A percentile compares a stretch with the other conserved stretches of the same genome.
These are phyloP conservation scores for Solanum tarijense DNA, from an alignment of 257 asterid genomes.

Conservation along the genomic window DNA sequence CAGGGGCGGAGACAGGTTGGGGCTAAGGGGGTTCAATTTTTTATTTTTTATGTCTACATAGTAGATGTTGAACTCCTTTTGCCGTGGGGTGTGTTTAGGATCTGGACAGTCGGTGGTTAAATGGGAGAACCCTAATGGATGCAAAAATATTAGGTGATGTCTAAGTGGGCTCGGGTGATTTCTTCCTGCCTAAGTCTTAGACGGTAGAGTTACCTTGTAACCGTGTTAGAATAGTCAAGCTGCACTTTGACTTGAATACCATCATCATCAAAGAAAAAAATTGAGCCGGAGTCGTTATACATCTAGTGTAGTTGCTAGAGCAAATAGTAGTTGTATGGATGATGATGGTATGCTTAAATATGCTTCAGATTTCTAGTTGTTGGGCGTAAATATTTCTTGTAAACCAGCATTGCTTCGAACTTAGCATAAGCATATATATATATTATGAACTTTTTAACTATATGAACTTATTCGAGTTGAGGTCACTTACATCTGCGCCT, in stretches of 20 bases:
- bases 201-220: background rate
- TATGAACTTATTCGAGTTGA: background rate
- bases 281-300: background rate
- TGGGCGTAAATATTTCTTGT: background rate
- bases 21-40: background rate
- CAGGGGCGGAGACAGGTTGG: background rate
- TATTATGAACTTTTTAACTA: background rate
- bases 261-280: background rate
- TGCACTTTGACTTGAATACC: background rate
- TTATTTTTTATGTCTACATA: background rate
- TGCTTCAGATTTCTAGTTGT: background rate
- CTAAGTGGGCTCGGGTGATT: background rate
- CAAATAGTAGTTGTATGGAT: background rate
- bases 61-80: background rate
- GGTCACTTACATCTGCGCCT: background rate
- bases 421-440: background rate
- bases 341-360: background rate
- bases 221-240: background rate
- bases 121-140: background rate
- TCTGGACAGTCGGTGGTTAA: background rate
- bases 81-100: background rate
- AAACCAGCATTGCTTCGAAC: background rate
- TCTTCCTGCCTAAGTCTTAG: background rate
- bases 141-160: background rate
- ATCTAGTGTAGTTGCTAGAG: background rate